A percentile compares a stretch with the other conserved stretches of the same genome.
Conservation (phyloP, 352 stramenopile genomes). For the Globisporangium carolinianum region DNA sequence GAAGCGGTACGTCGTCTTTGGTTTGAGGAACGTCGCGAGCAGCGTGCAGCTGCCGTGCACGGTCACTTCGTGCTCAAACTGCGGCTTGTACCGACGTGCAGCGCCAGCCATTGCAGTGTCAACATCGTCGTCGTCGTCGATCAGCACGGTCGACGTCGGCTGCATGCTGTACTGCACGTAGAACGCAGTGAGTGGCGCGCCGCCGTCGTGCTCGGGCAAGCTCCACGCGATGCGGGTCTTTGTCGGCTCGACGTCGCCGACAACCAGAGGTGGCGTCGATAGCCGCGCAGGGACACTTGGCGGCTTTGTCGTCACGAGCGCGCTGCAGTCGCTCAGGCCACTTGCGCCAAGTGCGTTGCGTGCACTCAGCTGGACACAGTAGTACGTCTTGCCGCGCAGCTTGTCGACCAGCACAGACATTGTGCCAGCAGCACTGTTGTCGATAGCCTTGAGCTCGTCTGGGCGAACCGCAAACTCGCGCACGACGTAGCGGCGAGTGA, state of each 20-base stretch:
- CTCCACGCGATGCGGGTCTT: constrained; percentile 33
- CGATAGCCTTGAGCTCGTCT: constrained; percentile 9
- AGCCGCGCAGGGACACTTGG: constrained; percentile 33
- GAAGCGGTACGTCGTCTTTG: constrained; percentile 48
- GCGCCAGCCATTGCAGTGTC: too few species aligned
- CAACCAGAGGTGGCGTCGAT: constrained; percentile 16
- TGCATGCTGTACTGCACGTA: constrained; percentile 43
- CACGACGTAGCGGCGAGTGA: constrained; percentile 32
- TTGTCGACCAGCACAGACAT: constrained; percentile 19
- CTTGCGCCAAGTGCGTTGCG: constrained; percentile 42
- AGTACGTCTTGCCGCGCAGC: constrained; percentile 35
- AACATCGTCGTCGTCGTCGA: background rate
- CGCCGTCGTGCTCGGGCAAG: constrained; percentile 41
- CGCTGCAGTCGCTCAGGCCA: constrained; percentile 25
- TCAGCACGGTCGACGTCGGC: constrained; percentile 1
- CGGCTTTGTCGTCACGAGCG: constrained; percentile 28
- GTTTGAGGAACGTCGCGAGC: constrained; percentile 38
- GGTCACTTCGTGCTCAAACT: constrained; percentile 30
- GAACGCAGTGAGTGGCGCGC: constrained; percentile 31
- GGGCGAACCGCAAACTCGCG: constrained; percentile 25
- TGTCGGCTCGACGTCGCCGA: constrained; percentile 33
- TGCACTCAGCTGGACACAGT: constrained; percentile 36
- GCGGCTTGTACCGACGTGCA: constrained; percentile 7
- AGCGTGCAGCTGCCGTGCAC: constrained; percentile 28
- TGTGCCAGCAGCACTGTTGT: too few species aligned